Percentiles rank a stretch among this genome's conserved stretches.
Conservation (phyloP, 2,329 filamentous ascomycete genomes). For the Exutisphaerella laricina region DNA sequence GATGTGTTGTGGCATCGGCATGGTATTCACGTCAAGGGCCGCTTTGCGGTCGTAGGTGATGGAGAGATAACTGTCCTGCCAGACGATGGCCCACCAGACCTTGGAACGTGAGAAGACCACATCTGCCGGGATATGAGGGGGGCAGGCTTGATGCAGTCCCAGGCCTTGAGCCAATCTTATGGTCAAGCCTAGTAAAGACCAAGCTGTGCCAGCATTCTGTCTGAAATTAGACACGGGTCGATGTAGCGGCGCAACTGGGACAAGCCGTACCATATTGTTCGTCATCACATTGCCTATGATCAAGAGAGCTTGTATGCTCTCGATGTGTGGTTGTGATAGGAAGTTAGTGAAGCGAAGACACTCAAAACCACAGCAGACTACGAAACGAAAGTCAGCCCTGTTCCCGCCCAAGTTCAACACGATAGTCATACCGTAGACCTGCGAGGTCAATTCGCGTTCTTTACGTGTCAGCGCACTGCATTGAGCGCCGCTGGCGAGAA, state of each 20-base stretch:
- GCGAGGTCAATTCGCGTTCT: conserved; percentile 57
- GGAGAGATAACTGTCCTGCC: conserved; percentile 60
- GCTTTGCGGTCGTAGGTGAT: conserved; percentile 59
- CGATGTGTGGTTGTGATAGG: conserved; percentile 55
- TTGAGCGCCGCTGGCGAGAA: conserved; percentile 58
- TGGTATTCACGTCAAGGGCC: conserved; percentile 47
- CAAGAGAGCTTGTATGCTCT: conserved; percentile 57
- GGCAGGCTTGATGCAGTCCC: conserved; percentile 55
- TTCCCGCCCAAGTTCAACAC: background rate
- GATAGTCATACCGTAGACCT: conserved; percentile 53
- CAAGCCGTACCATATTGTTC: conserved; percentile 30
- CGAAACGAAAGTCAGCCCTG: conserved; percentile 25
- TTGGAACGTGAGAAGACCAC: conserved; percentile 36
- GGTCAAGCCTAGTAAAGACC: conserved; percentile 56
- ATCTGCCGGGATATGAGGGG: conserved; percentile 47
- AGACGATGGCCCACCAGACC: conserved; percentile 56
- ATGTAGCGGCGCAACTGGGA: conserved; percentile 8
- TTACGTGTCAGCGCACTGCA: conserved; percentile 54
- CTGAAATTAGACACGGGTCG: conserved; percentile 32
- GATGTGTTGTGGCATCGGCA: conserved; percentile 33
- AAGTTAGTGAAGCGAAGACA: conserved; percentile 61
- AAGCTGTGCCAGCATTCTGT: conserved; percentile 56
- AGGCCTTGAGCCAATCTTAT: conserved; percentile 56
- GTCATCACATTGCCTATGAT: conserved; percentile 53
- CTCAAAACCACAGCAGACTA: conserved; percentile 60